Evolutionary conservation across 2,329 filamentous ascomycete genomes (phyloP).

Genomic region (Nigrospora sphaerica): DNA sequence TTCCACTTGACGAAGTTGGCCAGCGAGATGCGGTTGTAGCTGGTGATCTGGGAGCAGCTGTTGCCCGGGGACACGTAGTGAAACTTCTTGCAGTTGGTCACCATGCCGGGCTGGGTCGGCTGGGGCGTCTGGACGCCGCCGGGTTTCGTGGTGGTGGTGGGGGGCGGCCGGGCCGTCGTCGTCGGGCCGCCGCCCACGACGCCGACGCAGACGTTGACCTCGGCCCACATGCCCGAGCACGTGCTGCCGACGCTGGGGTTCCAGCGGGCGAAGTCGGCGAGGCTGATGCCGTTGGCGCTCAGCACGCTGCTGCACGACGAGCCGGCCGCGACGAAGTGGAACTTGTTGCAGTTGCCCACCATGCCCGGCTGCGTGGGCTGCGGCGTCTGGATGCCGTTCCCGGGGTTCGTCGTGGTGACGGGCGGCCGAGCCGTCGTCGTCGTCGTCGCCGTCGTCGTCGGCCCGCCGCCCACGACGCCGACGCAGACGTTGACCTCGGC

Average conservation of each 20-base stretch:
- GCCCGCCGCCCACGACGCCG: neutral
- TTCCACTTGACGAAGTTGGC: neutral
- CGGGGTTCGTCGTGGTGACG: neutral
- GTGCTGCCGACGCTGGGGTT: neutral
- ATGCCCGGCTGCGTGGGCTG: neutral
- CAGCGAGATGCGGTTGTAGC: neutral
- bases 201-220: neutral
- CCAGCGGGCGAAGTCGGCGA: neutral
- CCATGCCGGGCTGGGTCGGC: neutral
- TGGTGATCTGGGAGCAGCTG: neutral
- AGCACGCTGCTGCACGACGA: neutral
- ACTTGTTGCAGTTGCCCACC: neutral
- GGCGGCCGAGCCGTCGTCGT: neutral
- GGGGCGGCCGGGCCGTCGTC: neutral
- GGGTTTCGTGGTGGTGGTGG: neutral
- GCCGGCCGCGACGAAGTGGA: neutral
- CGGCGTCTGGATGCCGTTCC: neutral
- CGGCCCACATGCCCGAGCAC: neutral
- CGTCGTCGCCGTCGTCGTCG: neutral
- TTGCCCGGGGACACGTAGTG: neutral
- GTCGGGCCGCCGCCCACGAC: neutral
- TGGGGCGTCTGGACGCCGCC: neutral
- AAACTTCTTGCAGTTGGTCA: neutral
- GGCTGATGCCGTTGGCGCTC: neutral
- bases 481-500: neutral